Evolutionary conservation across 1,139 yeast genomes (phyloP).

Genomic region (Kluyveromyces sp.): DNA sequence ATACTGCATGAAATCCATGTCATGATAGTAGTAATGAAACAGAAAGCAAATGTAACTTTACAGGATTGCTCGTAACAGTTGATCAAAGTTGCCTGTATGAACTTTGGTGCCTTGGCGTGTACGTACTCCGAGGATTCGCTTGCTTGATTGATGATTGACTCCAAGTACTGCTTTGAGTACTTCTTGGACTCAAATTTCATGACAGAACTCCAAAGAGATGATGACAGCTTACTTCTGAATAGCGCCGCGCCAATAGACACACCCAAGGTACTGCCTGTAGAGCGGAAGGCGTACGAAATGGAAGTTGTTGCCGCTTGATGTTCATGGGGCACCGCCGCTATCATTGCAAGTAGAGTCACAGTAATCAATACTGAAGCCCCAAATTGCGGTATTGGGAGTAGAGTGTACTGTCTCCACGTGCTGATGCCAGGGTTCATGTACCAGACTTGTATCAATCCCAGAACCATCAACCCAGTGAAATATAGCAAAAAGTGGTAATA

Average conservation of each 20-base stretch:
- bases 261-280: slow-evolving; percentile 69
- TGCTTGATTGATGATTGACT: slow-evolving; percentile 44
- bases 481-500: slow-evolving; percentile 46
- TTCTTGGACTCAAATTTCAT: slow-evolving; percentile 24
- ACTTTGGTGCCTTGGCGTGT: slow-evolving; percentile 41
- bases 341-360: slow-evolving; percentile 58
- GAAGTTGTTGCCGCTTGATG: slow-evolving; percentile 70
- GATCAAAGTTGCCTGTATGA: slow-evolving; percentile 41
- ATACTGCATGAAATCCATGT: slow-evolving; percentile 34
- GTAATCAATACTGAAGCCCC: slow-evolving; percentile 60
- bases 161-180: slow-evolving; percentile 35
- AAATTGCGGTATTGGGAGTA: slow-evolving; percentile 44
- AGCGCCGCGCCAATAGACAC: slow-evolving; percentile 63
- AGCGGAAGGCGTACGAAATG: slow-evolving; percentile 67
- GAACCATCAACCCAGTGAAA: slow-evolving; percentile 40
- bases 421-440: slow-evolving; percentile 35
- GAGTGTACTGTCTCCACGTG: slow-evolving; percentile 28
- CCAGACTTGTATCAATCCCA: slow-evolving; percentile 42
- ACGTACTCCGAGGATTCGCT: slow-evolving; percentile 52
- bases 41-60: slow-evolving; percentile 46
- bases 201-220: slow-evolving; percentile 24
- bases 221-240: slow-evolving; percentile 34
- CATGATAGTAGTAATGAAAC: slow-evolving; percentile 35
- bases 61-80: slow-evolving; percentile 46
- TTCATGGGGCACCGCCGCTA: slow-evolving; percentile 54